These are phyloP conservation scores for Lyophyllum shimeji DNA, from an alignment of 768 basidiomycete species.

Conservation along the genomic window DNA sequence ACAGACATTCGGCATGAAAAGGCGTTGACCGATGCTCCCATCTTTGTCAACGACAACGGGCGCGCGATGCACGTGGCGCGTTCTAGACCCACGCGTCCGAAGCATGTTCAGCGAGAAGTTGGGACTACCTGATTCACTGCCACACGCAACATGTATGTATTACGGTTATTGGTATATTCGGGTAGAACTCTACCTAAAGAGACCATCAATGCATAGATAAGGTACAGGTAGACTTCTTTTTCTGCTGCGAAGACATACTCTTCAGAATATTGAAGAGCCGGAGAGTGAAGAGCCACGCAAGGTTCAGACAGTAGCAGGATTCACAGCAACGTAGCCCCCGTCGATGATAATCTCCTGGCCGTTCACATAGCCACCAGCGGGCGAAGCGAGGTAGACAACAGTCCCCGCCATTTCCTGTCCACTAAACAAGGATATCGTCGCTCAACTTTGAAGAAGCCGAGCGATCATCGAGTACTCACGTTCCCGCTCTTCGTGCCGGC, in stretches of 20 bases:
- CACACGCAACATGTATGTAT: background rate
- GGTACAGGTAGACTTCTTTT: background rate
- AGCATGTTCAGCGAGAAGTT: background rate
- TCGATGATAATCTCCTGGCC: conserved; percentile 81
- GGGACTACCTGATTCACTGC: background rate
- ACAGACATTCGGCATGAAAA: background rate
- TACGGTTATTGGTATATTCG: background rate
- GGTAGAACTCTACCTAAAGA: background rate
- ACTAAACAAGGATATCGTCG: conserved; percentile 29
- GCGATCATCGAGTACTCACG: conserved; percentile 10
- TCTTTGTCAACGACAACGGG: background rate
- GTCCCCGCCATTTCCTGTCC: conserved; percentile 77
- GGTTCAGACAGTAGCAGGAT: conserved; percentile 51
- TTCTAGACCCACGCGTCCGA: background rate
- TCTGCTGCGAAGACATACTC: background rate
- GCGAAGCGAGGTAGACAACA: conserved; percentile 71
- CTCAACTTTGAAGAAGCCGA: background rate
- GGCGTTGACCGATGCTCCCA: background rate
- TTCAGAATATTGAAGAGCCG: too few species aligned
- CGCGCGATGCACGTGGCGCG: background rate
- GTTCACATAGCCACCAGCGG: conserved; percentile 70
- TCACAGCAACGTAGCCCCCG: conserved; percentile 73
- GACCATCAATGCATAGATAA: background rate
- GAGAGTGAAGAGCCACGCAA: background rate
- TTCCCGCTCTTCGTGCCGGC: conserved; percentile 46